These are phyloP conservation scores for Fusarium heterosporum DNA, from an alignment of 2,329 filamentous ascomycete species.

Conservation along the genomic window DNA sequence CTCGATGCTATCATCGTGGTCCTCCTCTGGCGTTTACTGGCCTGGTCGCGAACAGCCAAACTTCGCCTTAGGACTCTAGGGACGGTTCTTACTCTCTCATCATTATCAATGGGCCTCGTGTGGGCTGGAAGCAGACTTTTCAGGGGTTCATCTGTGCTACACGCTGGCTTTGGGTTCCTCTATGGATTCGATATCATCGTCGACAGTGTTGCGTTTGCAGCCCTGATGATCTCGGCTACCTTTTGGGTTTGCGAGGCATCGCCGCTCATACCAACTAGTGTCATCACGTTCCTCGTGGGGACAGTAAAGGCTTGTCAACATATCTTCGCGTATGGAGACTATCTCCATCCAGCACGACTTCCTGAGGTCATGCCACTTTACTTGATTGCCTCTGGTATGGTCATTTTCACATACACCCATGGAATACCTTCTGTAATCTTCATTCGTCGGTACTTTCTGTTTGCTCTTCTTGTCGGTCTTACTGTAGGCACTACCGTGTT, in stretches of 20 bases:
- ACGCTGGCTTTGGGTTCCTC: slow-evolving; percentile 56
- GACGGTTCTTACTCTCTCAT: slow-evolving; percentile 56
- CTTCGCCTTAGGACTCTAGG: slow-evolving; percentile 60
- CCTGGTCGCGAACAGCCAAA: slow-evolving; percentile 63
- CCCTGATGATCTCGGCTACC: slow-evolving; percentile 58
- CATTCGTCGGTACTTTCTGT: slow-evolving; percentile 56
- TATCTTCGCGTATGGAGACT: slow-evolving; percentile 57
- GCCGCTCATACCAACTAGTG: slow-evolving; percentile 56
- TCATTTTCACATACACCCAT: slow-evolving; percentile 58
- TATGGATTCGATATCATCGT: slow-evolving; percentile 62
- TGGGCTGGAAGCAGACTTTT: slow-evolving; percentile 52
- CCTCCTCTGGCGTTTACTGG: slow-evolving; percentile 63
- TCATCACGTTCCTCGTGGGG: slow-evolving; percentile 59
- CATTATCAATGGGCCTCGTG: slow-evolving; percentile 54
- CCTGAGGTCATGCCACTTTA: slow-evolving; percentile 55
- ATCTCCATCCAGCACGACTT: slow-evolving; percentile 56
- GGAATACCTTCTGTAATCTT: slow-evolving; percentile 59
- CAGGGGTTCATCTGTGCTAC: slow-evolving; percentile 33
- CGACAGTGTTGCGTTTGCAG: slow-evolving; percentile 60
- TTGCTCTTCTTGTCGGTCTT: slow-evolving; percentile 54
- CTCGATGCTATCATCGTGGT: slow-evolving; percentile 61
- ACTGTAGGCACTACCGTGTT: slow-evolving; percentile 55
- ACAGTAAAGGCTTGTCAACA: slow-evolving; percentile 52
- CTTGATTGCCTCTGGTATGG: slow-evolving; percentile 56
- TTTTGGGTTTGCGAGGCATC: slow-evolving; percentile 62